Conservation (phyloP, 2,329 filamentous ascomycete species). For the Stagonosporopsis tanaceti region DNA sequence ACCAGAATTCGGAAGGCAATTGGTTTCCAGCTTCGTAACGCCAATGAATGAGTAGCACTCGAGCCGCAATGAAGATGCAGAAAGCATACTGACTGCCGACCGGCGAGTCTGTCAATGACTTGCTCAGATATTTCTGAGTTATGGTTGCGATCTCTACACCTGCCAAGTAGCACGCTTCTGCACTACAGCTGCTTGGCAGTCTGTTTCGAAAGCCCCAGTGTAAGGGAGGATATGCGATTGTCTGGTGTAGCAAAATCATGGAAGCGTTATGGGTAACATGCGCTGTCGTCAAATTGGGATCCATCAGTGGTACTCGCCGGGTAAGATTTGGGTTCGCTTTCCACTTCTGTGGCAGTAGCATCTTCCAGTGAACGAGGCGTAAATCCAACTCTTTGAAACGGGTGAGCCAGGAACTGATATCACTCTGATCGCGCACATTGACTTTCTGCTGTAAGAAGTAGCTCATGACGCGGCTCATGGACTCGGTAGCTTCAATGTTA, state of each 20-base stretch:
- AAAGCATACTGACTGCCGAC: slow-evolving; percentile 28
- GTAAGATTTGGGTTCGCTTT: slow-evolving; percentile 33
- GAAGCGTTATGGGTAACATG: slow-evolving; percentile 31
- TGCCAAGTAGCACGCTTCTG: slow-evolving; percentile 27
- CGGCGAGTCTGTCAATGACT: slow-evolving; percentile 20
- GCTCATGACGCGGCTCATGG: slow-evolving; percentile 29
- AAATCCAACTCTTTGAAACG: slow-evolving; percentile 33
- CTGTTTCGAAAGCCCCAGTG: slow-evolving; percentile 23
- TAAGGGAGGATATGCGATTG: slow-evolving; percentile 26
- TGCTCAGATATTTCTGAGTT: slow-evolving; percentile 28
- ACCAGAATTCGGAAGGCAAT: slow-evolving; percentile 26
- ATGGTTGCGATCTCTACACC: slow-evolving; percentile 29
- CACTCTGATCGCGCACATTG: slow-evolving; percentile 21
- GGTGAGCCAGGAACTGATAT: slow-evolving; percentile 30
- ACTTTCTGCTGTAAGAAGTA: slow-evolving; percentile 33
- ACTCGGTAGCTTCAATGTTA: slow-evolving; percentile 32
- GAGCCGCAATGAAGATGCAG: slow-evolving; percentile 32
- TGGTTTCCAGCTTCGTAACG: slow-evolving; percentile 18
- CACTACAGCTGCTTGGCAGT: slow-evolving; percentile 26
- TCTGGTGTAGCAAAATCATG: slow-evolving; percentile 29
- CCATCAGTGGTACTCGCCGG: slow-evolving; percentile 25
- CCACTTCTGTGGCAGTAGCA: slow-evolving; percentile 33
- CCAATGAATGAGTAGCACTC: slow-evolving; percentile 29
- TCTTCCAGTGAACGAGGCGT: slow-evolving; percentile 31
- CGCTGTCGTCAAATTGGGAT: slow-evolving; percentile 29